Evolutionary conservation across 2,329 filamentous ascomycete genomes (phyloP).

Genomic region (Sporothrix dimorphospora): DNA sequence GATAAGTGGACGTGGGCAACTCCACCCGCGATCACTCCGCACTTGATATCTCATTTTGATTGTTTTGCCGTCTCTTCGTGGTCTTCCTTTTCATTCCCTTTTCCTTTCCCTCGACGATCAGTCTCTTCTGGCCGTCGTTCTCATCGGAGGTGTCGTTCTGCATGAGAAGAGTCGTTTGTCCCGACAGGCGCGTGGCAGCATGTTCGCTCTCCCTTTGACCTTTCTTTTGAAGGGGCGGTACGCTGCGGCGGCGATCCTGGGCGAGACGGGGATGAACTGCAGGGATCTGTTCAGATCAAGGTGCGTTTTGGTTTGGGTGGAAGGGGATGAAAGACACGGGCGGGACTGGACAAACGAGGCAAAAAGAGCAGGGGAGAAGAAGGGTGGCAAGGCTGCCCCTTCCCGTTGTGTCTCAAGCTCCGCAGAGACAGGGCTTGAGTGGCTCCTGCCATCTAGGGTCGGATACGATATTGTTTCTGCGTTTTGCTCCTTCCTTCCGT

Average conservation of each 20-base stretch:
- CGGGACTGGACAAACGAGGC: not conserved
- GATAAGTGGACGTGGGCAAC: conserved; percentile 3
- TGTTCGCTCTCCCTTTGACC: not conserved
- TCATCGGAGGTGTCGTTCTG: conserved; percentile 13
- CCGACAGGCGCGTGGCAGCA: not conserved
- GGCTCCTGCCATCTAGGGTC: conserved; percentile 21
- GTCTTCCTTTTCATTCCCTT: not conserved
- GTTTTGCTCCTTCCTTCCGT: not conserved
- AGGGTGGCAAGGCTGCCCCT: conserved; percentile 17
- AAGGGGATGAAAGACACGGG: conserved; percentile 3
- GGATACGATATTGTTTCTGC: not conserved
- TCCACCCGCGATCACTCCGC: not conserved
- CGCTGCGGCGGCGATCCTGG: conserved; percentile 21
- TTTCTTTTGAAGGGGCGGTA: conserved; percentile 10
- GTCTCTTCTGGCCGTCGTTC: conserved; percentile 1
- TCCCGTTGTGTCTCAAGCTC: conserved; percentile 20
- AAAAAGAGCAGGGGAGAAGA: not conserved
- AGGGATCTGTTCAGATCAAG: conserved; percentile 28
- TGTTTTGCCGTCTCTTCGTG: not conserved
- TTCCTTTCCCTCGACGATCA: not conserved
- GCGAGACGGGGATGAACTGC: conserved; percentile 25
- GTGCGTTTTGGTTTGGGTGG: conserved; percentile 16
- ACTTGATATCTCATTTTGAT: not conserved
- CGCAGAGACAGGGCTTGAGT: conserved; percentile 12
- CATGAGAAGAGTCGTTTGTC: not conserved